Base-by-base conservation (phyloP, 2,329 filamentous ascomycete genomes). In the Balansia obtecta region DNA sequence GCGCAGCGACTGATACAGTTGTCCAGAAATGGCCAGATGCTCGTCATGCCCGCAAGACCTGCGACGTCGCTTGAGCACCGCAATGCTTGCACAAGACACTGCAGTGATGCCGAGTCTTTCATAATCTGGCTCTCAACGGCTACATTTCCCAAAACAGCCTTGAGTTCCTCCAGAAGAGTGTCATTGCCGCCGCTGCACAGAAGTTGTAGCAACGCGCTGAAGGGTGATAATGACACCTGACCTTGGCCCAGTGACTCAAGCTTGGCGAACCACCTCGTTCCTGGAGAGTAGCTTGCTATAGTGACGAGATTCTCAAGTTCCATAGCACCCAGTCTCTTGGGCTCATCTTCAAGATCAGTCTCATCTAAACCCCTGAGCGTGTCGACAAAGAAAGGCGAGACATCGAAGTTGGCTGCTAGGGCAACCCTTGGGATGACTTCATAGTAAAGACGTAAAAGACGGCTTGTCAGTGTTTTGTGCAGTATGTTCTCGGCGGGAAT, bases 251-350 rank as follows among this genome's bases (percentile, higher is more conserved):
- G 70, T 1, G 74, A 74, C 55, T 85, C 79, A 52, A 71, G 77
- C 60, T 86, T 90, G 54, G 85, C 77, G 71, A 93, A 96, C 91
- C 91, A 97, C 54, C 85, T 82, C 82, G 95, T 93, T 6, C 83
- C 83, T 0, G 86, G 82, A 3, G 89, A 94, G 58, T 83, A 80
- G 54, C 82, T 79, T 3, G 90, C 88, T 62, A 96, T 86, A 32
- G 82, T 77, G 16, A 95, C 79, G 16, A 95, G 72, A 63, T 91
- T 86, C 63, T 89, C 83, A 30, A 96, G 71, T 65, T 95, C 87
- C 59, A 90, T 78, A 10, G 85, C 65, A 20, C 79, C 72, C 45
- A 90, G 70, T 1, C 74, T 73, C 46, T 72, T 66, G 46, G 74
- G 68, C 49, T 72, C 67, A 3, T 68, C 65, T 45, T 79, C 72